Percentiles rank a stretch among this genome's conserved stretches.
phyloP scores from a whole-genome alignment of 2,329 filamentous ascomycete genomes.

The Paracoccidioides brasiliensis region DNA sequence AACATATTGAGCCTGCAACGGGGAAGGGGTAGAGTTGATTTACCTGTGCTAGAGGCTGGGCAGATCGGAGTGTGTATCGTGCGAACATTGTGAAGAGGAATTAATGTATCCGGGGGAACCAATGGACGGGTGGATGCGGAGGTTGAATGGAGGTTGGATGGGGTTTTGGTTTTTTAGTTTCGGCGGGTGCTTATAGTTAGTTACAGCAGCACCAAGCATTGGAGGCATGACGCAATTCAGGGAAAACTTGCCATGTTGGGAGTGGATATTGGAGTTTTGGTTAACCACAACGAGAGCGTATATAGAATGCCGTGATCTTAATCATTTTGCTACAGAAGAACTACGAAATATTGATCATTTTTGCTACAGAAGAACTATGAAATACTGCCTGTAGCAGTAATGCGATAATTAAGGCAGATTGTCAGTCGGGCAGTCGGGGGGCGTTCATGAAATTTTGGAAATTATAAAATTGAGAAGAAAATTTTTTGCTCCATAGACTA shows the following conservation, averaged over 20 bases:
- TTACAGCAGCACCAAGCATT: background rate
- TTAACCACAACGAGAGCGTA: too few relatives aligned
- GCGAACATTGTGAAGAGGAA: constrained; percentile 48
- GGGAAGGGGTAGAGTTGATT: constrained; percentile 18
- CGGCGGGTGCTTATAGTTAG: background rate
- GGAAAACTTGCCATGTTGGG: background rate
- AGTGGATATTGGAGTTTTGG: too few relatives aligned
- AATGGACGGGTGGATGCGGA: background rate
- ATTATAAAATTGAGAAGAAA: constrained; percentile 1
- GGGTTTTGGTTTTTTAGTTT: background rate
- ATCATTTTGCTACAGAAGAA: background rate
- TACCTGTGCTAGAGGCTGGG: constrained; percentile 54
- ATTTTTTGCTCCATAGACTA: constrained; percentile 4
- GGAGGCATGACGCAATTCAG: constrained; percentile 1
- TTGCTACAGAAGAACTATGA: background rate
- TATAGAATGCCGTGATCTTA: background rate
- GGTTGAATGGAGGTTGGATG: background rate
- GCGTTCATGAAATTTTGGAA: background rate
- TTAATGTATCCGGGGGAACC: background rate
- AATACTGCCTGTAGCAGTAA: background rate
- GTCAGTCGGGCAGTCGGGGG: background rate
- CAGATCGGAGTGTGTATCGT: constrained; percentile 50
- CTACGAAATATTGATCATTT: background rate
- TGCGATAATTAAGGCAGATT: background rate
- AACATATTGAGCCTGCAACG: constrained; percentile 4